These are phyloP conservation scores for Wickerhamomyces subpelliculosus DNA, from an alignment of 805 yeast species.

Conservation along the genomic window DNA sequence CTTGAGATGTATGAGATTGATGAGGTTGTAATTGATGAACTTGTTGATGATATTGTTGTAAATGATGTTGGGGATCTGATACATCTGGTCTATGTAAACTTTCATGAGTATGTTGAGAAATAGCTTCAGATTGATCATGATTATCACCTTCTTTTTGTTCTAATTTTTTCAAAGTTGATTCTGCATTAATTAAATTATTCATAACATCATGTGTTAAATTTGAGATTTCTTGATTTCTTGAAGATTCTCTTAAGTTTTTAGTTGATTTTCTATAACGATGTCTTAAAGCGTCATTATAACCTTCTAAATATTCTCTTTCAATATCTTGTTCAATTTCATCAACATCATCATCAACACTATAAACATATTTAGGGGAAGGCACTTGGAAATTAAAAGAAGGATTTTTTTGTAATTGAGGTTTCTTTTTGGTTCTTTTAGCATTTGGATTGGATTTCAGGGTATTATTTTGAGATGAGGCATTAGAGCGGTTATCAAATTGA, in stretches of 20 bases:
- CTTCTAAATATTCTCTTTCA: slow-evolving; percentile 59
- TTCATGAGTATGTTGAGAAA: neutral
- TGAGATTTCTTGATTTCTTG: slow-evolving; percentile 1
- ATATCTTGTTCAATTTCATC: slow-evolving; percentile 60
- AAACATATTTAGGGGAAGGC: slow-evolving; percentile 30
- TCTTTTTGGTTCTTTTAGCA: slow-evolving; percentile 14
- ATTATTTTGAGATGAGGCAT: slow-evolving; percentile 9
- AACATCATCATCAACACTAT: slow-evolving; percentile 79
- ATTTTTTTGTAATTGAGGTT: slow-evolving; percentile 14
- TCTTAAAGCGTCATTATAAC: slow-evolving; percentile 64
- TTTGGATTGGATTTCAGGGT: slow-evolving; percentile 1
- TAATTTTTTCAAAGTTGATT: slow-evolving; percentile 14
- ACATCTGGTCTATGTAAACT: neutral
- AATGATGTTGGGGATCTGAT: slow-evolving; percentile 1
- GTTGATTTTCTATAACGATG: slow-evolving; percentile 31
- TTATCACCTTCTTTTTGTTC: slow-evolving; percentile 19
- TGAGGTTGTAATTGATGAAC: neutral
- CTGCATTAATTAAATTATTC: slow-evolving; percentile 19
- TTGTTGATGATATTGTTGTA: neutral
- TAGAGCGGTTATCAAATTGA: slow-evolving; percentile 10
- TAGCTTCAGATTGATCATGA: slow-evolving; percentile 1
- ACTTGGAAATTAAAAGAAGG: slow-evolving; percentile 12
- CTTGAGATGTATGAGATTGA: neutral
- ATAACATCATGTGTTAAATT: slow-evolving; percentile 13
- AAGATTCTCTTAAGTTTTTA: slow-evolving; percentile 12